Conservation (phyloP, 1,284 basidiomycete species). For the Papiliotrema fonsecae region DNA sequence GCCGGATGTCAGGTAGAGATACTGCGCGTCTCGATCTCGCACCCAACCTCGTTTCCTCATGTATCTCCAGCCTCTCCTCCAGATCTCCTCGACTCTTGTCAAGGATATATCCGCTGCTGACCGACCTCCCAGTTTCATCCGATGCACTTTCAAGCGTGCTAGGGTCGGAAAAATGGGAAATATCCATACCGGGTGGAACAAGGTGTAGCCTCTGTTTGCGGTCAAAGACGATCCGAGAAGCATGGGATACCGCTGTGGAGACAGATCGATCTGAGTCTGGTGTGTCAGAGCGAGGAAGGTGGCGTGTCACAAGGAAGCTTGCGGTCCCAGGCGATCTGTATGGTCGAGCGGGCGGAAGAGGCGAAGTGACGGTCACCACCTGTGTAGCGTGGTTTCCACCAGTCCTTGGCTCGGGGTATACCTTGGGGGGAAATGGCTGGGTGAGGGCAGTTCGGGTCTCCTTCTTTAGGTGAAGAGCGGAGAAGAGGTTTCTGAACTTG, state of each 20-base stretch:
- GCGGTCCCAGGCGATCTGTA: constrained; percentile 31
- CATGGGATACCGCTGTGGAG: constrained; percentile 4
- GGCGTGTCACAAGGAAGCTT: constrained; percentile 20
- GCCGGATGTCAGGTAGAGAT: background rate
- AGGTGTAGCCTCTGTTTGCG: background rate
- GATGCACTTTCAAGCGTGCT: background rate
- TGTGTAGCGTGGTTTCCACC: no score
- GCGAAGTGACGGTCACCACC: background rate
- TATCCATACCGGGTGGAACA: background rate
- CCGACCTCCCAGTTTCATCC: no score
- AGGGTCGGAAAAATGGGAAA: constrained; percentile 13
- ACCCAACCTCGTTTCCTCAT: background rate
- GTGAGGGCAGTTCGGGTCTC: no score
- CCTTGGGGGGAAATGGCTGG: no score
- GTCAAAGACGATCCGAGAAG: background rate
- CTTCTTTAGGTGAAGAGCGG: constrained; percentile 42
- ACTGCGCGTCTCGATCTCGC: background rate
- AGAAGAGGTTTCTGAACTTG: constrained; percentile 25
- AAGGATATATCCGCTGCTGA: no score
- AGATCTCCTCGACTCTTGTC: background rate
- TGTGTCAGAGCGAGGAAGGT: background rate
- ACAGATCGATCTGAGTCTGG: background rate
- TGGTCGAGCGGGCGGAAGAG: constrained; percentile 14
- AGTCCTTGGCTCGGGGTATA: no score
- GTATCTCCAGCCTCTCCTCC: background rate